A percentile compares a stretch with the other conserved stretches of the same genome.
phyloP scores from a whole-genome alignment of 495 filamentous ascomycete genomes.

The Hyaloscypha hepaticicola region DNA sequence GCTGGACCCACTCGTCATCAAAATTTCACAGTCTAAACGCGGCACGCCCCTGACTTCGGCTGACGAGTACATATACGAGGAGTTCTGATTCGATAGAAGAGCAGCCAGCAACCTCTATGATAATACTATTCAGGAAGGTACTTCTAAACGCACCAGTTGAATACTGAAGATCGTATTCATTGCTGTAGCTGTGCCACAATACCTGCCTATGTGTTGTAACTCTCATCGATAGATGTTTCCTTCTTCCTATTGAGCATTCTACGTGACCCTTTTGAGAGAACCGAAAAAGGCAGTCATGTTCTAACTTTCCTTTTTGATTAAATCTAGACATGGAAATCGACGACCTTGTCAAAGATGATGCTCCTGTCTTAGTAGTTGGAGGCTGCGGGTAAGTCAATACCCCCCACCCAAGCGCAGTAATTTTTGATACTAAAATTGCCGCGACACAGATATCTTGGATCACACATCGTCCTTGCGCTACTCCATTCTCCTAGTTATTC shows the following conservation, averaged over 20 bases:
- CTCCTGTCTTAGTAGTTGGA: neutral
- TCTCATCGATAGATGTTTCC: neutral
- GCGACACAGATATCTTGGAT: constrained; percentile 58
- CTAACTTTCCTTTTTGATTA: neutral
- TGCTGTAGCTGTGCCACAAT: neutral
- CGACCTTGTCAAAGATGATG: neutral
- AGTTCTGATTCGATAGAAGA: neutral
- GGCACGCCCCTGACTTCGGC: neutral
- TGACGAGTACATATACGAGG: neutral
- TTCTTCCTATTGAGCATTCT: neutral
- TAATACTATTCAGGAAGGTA: neutral
- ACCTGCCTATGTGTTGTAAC: neutral
- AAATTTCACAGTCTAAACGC: neutral
- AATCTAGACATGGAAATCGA: neutral
- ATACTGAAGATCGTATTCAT: neutral
- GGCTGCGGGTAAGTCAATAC: neutral
- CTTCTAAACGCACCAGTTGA: neutral
- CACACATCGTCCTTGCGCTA: constrained; percentile 59
- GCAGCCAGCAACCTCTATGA: neutral
- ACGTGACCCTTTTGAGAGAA: neutral
- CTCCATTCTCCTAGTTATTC: constrained; percentile 51
- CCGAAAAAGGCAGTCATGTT: neutral
- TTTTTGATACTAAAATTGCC: no score
- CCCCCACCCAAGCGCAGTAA: neutral
- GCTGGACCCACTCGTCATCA: neutral